Base-by-base conservation (phyloP, 2,329 filamentous ascomycete species). In the Taxawa tesnikishii region DNA sequence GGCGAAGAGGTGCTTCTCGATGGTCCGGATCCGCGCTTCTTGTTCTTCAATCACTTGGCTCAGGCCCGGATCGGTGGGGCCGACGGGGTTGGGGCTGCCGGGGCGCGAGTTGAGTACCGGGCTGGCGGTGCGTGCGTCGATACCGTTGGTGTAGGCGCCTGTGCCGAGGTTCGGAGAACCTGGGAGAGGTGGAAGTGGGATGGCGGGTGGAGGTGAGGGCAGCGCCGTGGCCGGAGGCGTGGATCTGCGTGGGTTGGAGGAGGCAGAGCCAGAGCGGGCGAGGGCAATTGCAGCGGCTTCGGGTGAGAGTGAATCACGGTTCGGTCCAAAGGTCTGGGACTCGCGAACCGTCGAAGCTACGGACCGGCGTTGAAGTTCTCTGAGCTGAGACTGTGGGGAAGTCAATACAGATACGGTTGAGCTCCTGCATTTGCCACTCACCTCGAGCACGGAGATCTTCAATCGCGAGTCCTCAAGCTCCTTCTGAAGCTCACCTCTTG, bases 1-100 rank as follows among this genome's bases (percentile, higher is more conserved):
- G 3, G 90, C 90, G 43, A 82, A 80, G 15, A 98, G 71, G 51
- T 96, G 85, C 65, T 94, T 96, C 66, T 98, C 88, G 41, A 98
- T 93, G 5, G 84, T 92, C 38, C 82, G 79, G 51, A 98, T 92
- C 41, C 87, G 85, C 26, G 83, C 82, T 54, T 98, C 90, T 55
- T 94, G 87, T 47, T 98, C 90, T 50, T 96, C 88, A 38, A 88
- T 75, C 43, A 93, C 71, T 48, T 94, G 87, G 30, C 78, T 73
- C 37, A 79, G 71, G 31, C 78, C 67, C 35, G 75, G 70, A 48
- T 94, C 84, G 54, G 90, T 92, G 18, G 42, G 44, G 17, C 34
- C 40, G 28, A 46, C 39, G 25, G 52, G 46, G 15, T 45, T 41
- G 65, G 84, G 92, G 12, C 75, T 68, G 37, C 21, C 41, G 65